phyloP scores from a whole-genome alignment of 2,329 filamentous ascomycete species.

The Penicillium sp. region DNA sequence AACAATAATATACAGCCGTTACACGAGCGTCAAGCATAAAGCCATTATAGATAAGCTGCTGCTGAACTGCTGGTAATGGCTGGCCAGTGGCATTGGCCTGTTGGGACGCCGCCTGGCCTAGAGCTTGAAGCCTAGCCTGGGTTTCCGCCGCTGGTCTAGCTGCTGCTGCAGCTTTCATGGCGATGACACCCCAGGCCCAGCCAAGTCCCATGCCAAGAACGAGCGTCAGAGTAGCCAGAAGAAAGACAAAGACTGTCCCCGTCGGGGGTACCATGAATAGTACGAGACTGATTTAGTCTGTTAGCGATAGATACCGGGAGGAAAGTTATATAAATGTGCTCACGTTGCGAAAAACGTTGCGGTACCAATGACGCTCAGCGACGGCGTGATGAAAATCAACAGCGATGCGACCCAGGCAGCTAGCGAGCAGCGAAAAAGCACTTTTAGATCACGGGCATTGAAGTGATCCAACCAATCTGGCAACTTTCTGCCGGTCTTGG shows the following conservation, averaged over 20 bases:
- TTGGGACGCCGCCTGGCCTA: constrained; percentile 34
- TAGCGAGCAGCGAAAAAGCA: constrained; percentile 46
- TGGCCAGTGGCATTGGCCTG: constrained; percentile 37
- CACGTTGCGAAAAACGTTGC: constrained; percentile 46
- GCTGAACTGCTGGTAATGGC: constrained; percentile 28
- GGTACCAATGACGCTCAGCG: constrained; percentile 41
- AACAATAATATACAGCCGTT: constrained; percentile 36
- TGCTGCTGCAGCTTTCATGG: constrained; percentile 49
- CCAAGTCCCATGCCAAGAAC: constrained; percentile 48
- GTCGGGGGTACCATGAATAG: constrained; percentile 48
- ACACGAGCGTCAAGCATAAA: constrained; percentile 50
- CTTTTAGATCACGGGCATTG: constrained; percentile 48
- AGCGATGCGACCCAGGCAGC: constrained; percentile 48
- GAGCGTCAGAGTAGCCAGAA: constrained; percentile 44
- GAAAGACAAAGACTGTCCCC: constrained; percentile 46
- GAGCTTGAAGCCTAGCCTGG: constrained; percentile 30
- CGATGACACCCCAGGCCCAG: constrained; percentile 51
- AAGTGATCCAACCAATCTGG: constrained; percentile 43
- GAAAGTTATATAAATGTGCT: constrained; percentile 5
- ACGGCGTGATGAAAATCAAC: constrained; percentile 48
- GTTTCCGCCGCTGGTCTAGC: constrained; percentile 42
- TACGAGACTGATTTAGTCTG: constrained; percentile 28
- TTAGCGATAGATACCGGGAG: constrained; percentile 12
- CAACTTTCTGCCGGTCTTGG: constrained; percentile 18
- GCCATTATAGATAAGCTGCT: constrained; percentile 43